Evolutionary conservation across 306 rosid species (phyloP).

Genomic region (Quercus alba): DNA sequence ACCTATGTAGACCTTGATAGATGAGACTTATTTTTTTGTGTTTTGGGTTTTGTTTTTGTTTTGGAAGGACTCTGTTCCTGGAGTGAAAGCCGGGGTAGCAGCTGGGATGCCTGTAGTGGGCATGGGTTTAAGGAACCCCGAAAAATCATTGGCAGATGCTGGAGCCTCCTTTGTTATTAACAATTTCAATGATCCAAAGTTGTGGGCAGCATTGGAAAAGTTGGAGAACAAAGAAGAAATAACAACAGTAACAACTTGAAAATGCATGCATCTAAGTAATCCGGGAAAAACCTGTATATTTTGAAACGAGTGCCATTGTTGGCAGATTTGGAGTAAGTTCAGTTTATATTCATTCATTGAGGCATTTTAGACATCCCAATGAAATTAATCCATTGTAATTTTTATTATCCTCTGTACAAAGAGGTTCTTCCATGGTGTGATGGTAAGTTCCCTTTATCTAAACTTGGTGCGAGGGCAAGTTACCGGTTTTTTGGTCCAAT

Average conservation of each 20-base stretch:
- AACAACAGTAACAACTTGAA: not conserved
- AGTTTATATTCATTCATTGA: not conserved
- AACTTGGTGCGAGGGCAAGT: too few species aligned
- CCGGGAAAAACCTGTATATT: not conserved
- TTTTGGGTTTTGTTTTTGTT: not conserved
- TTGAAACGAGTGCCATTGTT: not conserved
- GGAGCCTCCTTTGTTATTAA: conserved; percentile 34
- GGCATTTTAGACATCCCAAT: not conserved
- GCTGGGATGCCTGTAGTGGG: conserved; percentile 49
- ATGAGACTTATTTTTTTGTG: not conserved
- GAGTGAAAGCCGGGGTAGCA: conserved; percentile 43
- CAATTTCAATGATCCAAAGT: conserved; percentile 32
- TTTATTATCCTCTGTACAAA: too few species aligned
- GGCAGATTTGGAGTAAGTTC: not conserved
- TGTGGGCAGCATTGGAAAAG: conserved; percentile 26
- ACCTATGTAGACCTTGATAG: not conserved
- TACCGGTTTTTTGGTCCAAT: accelerated
- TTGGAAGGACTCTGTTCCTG: conserved; percentile 36
- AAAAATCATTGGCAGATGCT: conserved; percentile 16
- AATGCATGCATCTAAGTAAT: not conserved
- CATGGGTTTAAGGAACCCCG: conserved; percentile 36
- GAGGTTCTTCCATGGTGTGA: too few species aligned
- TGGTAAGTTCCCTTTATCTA: too few species aligned
- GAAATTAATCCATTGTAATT: not conserved
- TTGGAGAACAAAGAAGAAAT: not conserved